Evolutionary conservation across 495 filamentous ascomycete species (phyloP).

Genomic region (Aspergillus baeticus): DNA sequence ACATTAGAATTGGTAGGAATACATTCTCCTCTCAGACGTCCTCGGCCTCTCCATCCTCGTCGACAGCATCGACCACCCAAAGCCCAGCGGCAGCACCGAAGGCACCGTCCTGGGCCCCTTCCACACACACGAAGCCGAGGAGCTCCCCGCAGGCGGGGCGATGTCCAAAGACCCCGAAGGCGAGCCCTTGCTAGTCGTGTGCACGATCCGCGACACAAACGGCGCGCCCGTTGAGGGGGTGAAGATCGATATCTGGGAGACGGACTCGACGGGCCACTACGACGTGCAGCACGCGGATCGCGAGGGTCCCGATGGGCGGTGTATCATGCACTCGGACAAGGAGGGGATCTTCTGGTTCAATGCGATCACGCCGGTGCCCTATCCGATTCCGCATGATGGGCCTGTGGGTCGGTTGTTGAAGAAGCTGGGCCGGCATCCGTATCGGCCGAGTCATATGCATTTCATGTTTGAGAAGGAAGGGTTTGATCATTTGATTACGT

Average conservation of each 20-base stretch:
- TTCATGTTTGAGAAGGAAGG: conserved; percentile 91
- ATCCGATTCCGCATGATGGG: conserved; percentile 88
- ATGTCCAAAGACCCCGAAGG: conserved; percentile 67
- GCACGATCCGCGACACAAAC: conserved; percentile 66
- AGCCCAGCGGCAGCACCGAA: conserved; percentile 71
- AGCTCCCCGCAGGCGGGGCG: conserved; percentile 57
- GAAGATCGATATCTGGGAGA: conserved; percentile 93
- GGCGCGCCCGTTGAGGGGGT: conserved; percentile 68
- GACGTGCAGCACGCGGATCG: conserved; percentile 81
- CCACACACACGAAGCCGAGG: conserved; percentile 84
- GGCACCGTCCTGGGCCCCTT: conserved; percentile 91
- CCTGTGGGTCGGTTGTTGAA: conserved; percentile 79
- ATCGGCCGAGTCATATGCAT: conserved; percentile 85
- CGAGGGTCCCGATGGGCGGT: conserved; percentile 73
- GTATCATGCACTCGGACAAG: conserved; percentile 68
- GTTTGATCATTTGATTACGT: conserved; percentile 87
- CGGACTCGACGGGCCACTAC: conserved; percentile 81
- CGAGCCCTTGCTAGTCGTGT: conserved; percentile 69
- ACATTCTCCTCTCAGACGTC: conserved; percentile 90
- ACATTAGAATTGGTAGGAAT: conserved; percentile 58
- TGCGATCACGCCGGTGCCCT: conserved; percentile 82
- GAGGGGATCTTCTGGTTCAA: conserved; percentile 85
- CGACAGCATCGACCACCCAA: conserved; percentile 90
- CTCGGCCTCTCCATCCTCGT: conserved; percentile 88
- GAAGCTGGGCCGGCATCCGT: conserved; percentile 72